Percentiles rank a stretch among this genome's conserved stretches.
Evolutionary conservation across 75 land plant genomes (phyloP).

Genomic region (Cupressus sempervirens): DNA sequence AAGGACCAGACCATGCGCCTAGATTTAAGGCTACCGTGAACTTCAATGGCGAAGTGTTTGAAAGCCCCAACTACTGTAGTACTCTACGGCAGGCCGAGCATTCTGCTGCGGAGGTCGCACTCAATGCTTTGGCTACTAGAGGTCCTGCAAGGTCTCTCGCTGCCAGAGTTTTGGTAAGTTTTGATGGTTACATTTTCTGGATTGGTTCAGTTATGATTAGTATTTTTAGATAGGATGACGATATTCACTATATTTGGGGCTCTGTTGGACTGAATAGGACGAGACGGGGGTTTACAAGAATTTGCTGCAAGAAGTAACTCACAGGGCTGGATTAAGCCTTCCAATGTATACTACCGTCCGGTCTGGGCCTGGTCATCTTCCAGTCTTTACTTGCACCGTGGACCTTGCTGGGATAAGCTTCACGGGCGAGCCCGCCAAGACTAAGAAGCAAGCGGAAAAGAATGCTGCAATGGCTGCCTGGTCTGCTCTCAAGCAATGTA

Average conservation of each 20-base stretch:
- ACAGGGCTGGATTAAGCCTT: conserved; percentile 34
- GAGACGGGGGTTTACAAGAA: conserved; percentile 50
- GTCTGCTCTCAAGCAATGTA: conserved; percentile 32
- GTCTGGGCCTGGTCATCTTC: conserved; percentile 35
- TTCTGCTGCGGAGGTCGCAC: conserved; percentile 43
- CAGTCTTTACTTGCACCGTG: conserved; percentile 35
- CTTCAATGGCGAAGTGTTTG: conserved; percentile 45
- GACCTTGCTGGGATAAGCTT: conserved; percentile 46
- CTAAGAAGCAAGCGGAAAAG: conserved; percentile 50
- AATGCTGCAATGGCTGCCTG: conserved; percentile 55
- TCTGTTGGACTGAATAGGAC: conserved; percentile 20
- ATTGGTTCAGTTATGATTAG: not conserved
- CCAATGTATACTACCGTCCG: conserved; percentile 34
- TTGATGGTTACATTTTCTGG: not conserved
- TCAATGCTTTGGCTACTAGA: conserved; percentile 23
- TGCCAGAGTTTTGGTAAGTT: conserved; percentile 27
- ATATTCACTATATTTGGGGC: not conserved
- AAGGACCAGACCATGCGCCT: conserved; percentile 47
- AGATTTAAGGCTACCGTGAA: conserved; percentile 37
- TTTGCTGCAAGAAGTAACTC: conserved; percentile 44
- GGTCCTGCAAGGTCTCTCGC: conserved; percentile 33
- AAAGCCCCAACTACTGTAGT: conserved; percentile 28
- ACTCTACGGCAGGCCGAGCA: conserved; percentile 44
- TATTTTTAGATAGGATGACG: not conserved
- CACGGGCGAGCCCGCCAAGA: conserved; percentile 35